A percentile compares a stretch with the other conserved stretches of the same genome.
phyloP scores from a whole-genome alignment of 352 stramenopile genomes.

The Thalassiosira allenii region DNA sequence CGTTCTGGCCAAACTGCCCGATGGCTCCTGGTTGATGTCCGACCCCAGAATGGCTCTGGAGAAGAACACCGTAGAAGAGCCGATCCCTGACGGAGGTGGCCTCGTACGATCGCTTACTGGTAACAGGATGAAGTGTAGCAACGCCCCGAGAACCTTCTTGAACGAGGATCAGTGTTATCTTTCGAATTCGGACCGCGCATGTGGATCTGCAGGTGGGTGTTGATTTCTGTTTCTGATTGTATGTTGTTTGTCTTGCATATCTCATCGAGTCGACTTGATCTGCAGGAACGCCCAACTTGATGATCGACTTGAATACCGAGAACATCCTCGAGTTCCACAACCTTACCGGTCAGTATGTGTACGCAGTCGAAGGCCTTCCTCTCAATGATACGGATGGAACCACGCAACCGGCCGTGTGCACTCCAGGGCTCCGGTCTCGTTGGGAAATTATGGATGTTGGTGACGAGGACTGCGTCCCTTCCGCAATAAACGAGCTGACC shows the following conservation, averaged over 20 bases:
- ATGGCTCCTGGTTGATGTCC: constrained; percentile 62
- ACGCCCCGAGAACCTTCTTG: constrained; percentile 61
- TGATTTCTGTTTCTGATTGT: too few relatives aligned
- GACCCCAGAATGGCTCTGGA: constrained; percentile 55
- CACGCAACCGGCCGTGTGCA: constrained; percentile 49
- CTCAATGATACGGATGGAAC: constrained; percentile 43
- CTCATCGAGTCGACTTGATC: too few relatives aligned
- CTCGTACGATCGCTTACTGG: constrained; percentile 43
- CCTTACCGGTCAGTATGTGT: constrained; percentile 68
- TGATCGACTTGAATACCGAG: constrained; percentile 57
- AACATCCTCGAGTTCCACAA: constrained; percentile 52
- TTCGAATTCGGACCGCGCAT: constrained; percentile 46
- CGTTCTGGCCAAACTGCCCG: constrained; percentile 59
- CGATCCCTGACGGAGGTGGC: constrained; percentile 65
- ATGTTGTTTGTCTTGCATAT: too few relatives aligned
- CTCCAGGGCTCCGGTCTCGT: constrained; percentile 48
- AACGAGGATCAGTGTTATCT: constrained; percentile 67
- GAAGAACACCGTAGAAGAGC: constrained; percentile 57
- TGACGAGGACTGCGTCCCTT: too few relatives aligned
- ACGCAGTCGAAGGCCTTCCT: constrained; percentile 57
- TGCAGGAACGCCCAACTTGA: constrained; percentile 41
- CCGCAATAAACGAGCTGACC: too few relatives aligned
- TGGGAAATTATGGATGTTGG: constrained; percentile 58
- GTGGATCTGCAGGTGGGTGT: constrained; percentile 41
- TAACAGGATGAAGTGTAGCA: constrained; percentile 55